Base-by-base conservation (phyloP, 2,329 filamentous ascomycete species). In the Cladosporium oxysporum region DNA sequence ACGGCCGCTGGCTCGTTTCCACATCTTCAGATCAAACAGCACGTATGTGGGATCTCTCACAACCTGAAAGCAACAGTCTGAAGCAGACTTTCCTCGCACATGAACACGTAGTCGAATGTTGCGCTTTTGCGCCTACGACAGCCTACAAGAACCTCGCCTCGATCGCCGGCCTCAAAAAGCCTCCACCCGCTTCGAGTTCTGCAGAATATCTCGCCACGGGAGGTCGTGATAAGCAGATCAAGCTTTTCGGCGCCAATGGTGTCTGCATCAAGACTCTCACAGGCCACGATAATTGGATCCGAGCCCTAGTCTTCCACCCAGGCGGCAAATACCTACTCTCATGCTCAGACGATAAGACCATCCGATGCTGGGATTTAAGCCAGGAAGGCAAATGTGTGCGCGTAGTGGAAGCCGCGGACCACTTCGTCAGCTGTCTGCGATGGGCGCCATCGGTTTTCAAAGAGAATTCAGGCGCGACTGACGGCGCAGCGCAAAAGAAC, bases 211-310 rank as follows among this genome's bases (percentile, higher is more conserved):
- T 97, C 76, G 94, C 93, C 0, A 97, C 93, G 0, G 94, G 92
- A 11, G 91, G 90, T 10, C 84, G 94, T 76, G 94, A 97, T 79
- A 97, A 97, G 82, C 90, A 89, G 0, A 96, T 98, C 75, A 90
- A 89, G 73, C 80, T 98, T 7, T 97, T 93, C 92, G 92, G 97
- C 76, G 86, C 89, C 12, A 87, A 92, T 63, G 94, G 94, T 35
- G 92, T 90, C 12, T 87, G 92, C 69, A 88, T 97, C 75, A 94
- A 92, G 77, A 95, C 91, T 0, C 83, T 98, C 1, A 81, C 88
- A 0, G 94, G 94, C 1, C 94, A 97, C 76, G 93, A 97, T 77
- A 97, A 97, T 76, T 98, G 94, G 94, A 88, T 98, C 10, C 88
- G 92, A 35, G 90, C 86, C 0, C 79, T 97, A 6, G 88, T 92